phyloP scores from a whole-genome alignment of 371 early-diverging fungal genomes.

The Blastocladiella emersonii region DNA sequence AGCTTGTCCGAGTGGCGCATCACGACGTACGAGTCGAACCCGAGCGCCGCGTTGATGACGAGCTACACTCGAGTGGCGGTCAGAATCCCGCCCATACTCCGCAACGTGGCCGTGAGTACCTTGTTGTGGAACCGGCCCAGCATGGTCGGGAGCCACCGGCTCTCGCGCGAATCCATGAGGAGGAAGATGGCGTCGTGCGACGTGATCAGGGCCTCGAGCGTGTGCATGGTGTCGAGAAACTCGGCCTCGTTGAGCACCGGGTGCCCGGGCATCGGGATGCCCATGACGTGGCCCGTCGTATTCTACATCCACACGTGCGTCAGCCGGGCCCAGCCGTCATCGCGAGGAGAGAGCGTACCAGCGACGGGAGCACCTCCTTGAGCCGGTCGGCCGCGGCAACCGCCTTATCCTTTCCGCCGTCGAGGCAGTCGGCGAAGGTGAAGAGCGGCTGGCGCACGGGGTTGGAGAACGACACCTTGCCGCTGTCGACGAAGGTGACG shows the following conservation, averaged over 20 bases:
- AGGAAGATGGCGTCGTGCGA: conserved; percentile 74
- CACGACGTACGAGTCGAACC: conserved; percentile 90
- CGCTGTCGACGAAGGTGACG: conserved; percentile 88
- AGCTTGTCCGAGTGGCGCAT: conserved; percentile 68
- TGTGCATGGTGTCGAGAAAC: conserved; percentile 24
- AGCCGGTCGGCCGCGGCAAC: conserved; percentile 64
- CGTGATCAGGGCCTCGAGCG: conserved; percentile 43
- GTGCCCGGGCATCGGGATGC: conserved; percentile 95
- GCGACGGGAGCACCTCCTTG: conserved; percentile 57
- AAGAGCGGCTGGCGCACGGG: conserved; percentile 90
- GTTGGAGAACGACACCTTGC: conserved; percentile 83
- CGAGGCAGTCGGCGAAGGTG: conserved; percentile 66
- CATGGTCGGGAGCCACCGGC: conserved; percentile 88
- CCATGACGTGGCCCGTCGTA: conserved; percentile 46
- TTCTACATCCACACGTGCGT: conserved; percentile 39
- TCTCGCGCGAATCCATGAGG: conserved; percentile 88
- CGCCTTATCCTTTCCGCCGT: conserved; percentile 76
- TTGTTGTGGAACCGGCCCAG: conserved; percentile 54
- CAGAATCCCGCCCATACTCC: no score
- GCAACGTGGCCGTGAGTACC: conserved; percentile 4
- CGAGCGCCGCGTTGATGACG: conserved; percentile 85
- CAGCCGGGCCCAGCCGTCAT: no score
- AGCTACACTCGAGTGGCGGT: conserved; percentile 30
- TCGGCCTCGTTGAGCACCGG: conserved; percentile 25
- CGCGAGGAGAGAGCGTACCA: conserved; percentile 33